Base-by-base conservation (phyloP, 148 eudicot species). In the Beta vulgaris region DNA sequence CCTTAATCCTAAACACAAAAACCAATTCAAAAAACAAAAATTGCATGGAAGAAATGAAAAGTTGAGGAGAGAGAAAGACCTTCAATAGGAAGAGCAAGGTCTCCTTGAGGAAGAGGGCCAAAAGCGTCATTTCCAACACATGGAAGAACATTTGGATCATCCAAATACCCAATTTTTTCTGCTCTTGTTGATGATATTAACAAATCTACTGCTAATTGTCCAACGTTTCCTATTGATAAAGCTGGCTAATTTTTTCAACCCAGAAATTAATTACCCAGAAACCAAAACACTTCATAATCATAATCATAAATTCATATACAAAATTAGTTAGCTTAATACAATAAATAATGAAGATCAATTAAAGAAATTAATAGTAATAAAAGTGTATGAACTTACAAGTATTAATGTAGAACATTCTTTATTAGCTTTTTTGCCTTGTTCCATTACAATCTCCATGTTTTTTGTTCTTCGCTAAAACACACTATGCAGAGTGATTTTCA, bases 121-220 rank as follows among this genome's bases (percentile, higher is more conserved):
- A 85, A 94, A 75, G 98, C 93, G 71, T 92, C 93, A 80, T 95
- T 95, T 6, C 98, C 98, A 67, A 95, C 92, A 58, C 98, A 95
- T 49, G 98, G 93, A 69, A 92, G 89, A 46, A 95, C 82, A 68
- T 85, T 83, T 0, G 97, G 96, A 68, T 95, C 97, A 73, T 95
- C 97, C 62, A 95, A 76, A 57, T 70, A 95, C 14, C 97, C 98
- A 19, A 90, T 76, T 84, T 85, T 86, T 69, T 89, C 84, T 6
- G 93, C 87, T 78, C 72, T 74, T 3, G 78, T 80, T 0, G 98
- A 85, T 48, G 91, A 79, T 51, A 95, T 81, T 84, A 95, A 64
- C 76, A 92, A 84, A 85, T 95, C 98, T 42, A 92, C 93, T 35
- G 97, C 96, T 49, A 95, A 75, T 82, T 94, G 97, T 4, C 97